These are phyloP conservation scores for Acorus gramineus DNA, from an alignment of 106 monocot genomes.

Conservation along the genomic window DNA sequence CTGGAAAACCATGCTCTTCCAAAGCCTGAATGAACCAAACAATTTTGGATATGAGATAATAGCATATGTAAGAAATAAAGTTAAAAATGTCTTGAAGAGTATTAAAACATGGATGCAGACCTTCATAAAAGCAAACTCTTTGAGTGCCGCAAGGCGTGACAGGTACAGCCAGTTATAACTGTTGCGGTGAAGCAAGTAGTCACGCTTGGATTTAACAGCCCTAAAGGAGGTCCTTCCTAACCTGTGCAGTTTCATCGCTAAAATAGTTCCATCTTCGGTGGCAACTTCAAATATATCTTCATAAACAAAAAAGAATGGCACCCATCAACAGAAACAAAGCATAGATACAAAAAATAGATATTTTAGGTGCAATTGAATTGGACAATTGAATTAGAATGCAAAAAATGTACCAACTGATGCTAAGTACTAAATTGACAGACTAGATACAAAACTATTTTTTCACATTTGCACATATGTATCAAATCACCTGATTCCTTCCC, in stretches of 20 bases:
- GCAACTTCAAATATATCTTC: slow-evolving; percentile 98
- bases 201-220: slow-evolving; percentile 93
- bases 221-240: slow-evolving; percentile 88
- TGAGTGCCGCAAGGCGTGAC: slow-evolving; percentile 89
- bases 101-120: slow-evolving; percentile 9
- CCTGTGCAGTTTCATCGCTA: slow-evolving; percentile 97
- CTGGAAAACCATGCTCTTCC: slow-evolving; percentile 92
- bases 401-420: no score
- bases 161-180: slow-evolving; percentile 95
- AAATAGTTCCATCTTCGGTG: slow-evolving; percentile 76
- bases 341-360: no score
- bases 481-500: slow-evolving; percentile 88
- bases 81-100: slow-evolving; percentile 1
- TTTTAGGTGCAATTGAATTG: no score
- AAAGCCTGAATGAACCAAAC: slow-evolving; percentile 43
- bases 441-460: no score
- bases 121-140: slow-evolving; percentile 99
- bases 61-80: neutral
- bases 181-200: slow-evolving; percentile 70
- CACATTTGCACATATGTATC: no score
- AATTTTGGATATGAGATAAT: neutral
- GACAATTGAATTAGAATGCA: no score
- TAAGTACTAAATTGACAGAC: no score
- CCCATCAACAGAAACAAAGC: neutral
- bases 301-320: slow-evolving; percentile 1